Evolutionary conservation across 1,284 basidiomycete species (phyloP).

Genomic region (Cerioporus squamosus): DNA sequence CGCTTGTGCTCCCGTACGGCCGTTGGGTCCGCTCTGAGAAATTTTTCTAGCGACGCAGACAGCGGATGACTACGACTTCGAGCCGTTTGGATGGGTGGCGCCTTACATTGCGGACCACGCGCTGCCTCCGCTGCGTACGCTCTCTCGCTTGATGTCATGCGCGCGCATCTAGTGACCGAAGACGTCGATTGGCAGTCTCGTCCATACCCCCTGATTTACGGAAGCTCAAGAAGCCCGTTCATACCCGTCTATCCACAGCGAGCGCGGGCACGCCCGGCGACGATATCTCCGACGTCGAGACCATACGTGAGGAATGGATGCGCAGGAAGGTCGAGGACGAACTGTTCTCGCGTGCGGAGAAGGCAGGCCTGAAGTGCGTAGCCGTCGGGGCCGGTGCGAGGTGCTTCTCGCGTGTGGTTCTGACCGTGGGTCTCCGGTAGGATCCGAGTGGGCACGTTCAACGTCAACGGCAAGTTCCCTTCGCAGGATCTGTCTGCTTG

Average conservation of each 20-base stretch:
- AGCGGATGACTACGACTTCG: slow-evolving; percentile 16
- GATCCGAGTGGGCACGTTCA: slow-evolving; percentile 76
- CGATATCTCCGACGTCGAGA: slow-evolving; percentile 57
- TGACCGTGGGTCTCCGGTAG: slow-evolving; percentile 37
- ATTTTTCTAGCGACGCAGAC: slow-evolving; percentile 7
- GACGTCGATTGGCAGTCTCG: slow-evolving; percentile 30
- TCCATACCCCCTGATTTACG: slow-evolving; percentile 58
- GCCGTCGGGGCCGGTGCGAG: too few relatives aligned
- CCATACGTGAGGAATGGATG: slow-evolving; percentile 70
- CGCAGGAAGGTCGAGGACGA: slow-evolving; percentile 21
- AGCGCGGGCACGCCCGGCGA: slow-evolving; percentile 65
- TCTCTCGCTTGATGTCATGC: not conserved
- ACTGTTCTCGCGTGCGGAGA: slow-evolving; percentile 11
- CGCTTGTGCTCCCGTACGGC: slow-evolving; percentile 5
- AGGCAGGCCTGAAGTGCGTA: slow-evolving; percentile 28
- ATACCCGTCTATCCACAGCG: slow-evolving; percentile 57
- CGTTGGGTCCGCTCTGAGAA: not conserved
- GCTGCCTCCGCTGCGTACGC: slow-evolving; percentile 19
- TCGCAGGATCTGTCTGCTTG: slow-evolving; percentile 67
- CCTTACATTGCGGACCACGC: slow-evolving; percentile 19
- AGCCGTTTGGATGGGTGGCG: slow-evolving; percentile 40
- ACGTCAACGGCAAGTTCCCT: slow-evolving; percentile 76
- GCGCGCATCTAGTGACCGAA: too few relatives aligned
- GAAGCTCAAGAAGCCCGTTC: slow-evolving; percentile 45
- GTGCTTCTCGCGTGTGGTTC: not conserved